Evolutionary conservation across 192 early-diverging fungal species (phyloP).

Genomic region (Thamnidium elegans): DNA sequence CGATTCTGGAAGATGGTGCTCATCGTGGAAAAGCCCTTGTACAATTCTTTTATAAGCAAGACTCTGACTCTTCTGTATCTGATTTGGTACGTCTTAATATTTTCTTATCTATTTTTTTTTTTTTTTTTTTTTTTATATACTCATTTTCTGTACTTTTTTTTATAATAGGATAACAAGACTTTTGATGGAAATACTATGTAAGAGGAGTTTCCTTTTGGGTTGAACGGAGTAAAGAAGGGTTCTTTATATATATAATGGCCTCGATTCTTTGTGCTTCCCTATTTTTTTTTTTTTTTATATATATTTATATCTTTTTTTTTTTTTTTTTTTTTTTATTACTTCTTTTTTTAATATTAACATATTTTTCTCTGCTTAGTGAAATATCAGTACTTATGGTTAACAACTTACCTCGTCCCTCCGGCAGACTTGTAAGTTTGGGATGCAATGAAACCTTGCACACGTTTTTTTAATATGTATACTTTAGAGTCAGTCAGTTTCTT

Average conservation of each 20-base stretch:
- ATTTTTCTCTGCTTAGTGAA: neutral
- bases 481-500: constrained; percentile 5
- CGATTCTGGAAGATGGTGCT: constrained; percentile 19
- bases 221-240: constrained; percentile 8
- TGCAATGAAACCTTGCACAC: too few relatives aligned
- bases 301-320: neutral
- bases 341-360: neutral
- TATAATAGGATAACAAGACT: constrained; percentile 12
- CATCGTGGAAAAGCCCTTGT: constrained; percentile 32
- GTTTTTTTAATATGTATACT: too few relatives aligned
- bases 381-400: neutral
- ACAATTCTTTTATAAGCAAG: constrained; percentile 34
- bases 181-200: constrained; percentile 25
- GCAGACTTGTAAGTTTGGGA: neutral
- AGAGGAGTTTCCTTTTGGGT: constrained; percentile 4
- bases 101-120: neutral
- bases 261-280: neutral
- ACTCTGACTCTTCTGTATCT: constrained; percentile 25
- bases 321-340: neutral
- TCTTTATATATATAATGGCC: constrained; percentile 2
- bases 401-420: too few relatives aligned
- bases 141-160: neutral
- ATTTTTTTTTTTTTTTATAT: constrained; percentile 2
- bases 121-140: constrained; percentile 1
- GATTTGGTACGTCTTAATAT: constrained; percentile 28